Evolutionary conservation across 805 yeast species (phyloP).

Genomic region (Citeromyces nyonsensis): DNA sequence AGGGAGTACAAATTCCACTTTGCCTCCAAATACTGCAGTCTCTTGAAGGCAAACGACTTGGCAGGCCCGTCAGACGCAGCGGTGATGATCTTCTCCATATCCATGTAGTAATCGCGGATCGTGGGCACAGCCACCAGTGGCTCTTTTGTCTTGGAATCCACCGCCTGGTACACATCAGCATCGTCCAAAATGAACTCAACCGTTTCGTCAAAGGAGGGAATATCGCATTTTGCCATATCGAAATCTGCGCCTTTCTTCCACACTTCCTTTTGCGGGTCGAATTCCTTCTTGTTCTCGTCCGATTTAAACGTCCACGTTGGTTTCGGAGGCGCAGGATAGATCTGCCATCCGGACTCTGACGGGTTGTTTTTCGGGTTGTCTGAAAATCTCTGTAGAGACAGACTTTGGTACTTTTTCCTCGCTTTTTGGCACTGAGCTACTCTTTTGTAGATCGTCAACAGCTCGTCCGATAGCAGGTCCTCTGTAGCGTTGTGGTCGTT

Average conservation of each 20-base stretch:
- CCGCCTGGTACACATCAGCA: conserved; percentile 52
- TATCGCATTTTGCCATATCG: conserved; percentile 35
- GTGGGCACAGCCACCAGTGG: conserved; percentile 59
- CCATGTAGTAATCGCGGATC: conserved; percentile 72
- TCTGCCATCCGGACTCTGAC: conserved; percentile 34
- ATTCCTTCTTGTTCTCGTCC: conserved; percentile 16
- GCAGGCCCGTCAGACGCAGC: conserved; percentile 91
- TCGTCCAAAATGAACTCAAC: conserved; percentile 30
- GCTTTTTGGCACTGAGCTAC: conserved; percentile 53
- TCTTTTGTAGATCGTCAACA: conserved; percentile 45
- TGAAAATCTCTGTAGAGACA: conserved; percentile 56
- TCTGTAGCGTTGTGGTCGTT: conserved; percentile 30
- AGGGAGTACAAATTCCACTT: conserved; percentile 87
- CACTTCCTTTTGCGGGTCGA: conserved; percentile 8
- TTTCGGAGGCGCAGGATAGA: conserved; percentile 89
- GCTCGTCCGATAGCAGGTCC: conserved; percentile 53
- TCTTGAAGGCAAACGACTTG: conserved; percentile 87
- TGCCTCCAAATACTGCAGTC: conserved; percentile 89
- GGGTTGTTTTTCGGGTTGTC: conserved; percentile 76
- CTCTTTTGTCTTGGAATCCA: conserved; percentile 12
- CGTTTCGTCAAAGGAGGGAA: conserved; percentile 31
- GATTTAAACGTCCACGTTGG: conserved; percentile 64
- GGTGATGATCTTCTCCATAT: conserved; percentile 56
- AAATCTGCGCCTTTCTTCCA: conserved; percentile 30
- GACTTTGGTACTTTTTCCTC: conserved; percentile 59